Conservation (phyloP, 176 grass and related monocot species). For the Tuctoria greenei region DNA sequence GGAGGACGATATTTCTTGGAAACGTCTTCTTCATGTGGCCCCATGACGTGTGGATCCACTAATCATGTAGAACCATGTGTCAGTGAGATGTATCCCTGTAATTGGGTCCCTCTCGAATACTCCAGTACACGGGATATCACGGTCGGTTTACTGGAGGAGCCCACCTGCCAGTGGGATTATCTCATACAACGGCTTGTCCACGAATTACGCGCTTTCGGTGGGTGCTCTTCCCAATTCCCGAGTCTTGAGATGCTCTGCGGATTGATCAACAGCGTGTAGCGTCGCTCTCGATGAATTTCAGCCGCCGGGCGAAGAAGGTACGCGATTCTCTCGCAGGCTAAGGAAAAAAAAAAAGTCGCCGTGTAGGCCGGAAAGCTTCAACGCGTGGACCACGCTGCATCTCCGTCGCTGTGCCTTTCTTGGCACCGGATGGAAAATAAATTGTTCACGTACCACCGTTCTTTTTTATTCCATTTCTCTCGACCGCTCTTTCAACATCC, state of each 20-base stretch:
- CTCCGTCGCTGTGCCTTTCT: slow-evolving; percentile 2
- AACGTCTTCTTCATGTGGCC: fast-evolving
- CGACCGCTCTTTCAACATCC: too few relatives aligned
- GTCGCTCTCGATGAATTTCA: background rate
- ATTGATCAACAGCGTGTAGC: background rate
- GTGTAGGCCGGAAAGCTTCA: background rate
- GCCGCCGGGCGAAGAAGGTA: background rate
- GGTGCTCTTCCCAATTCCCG: background rate
- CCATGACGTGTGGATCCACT: background rate
- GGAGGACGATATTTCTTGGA: slow-evolving; percentile 7
- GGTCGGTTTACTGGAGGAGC: too few relatives aligned
- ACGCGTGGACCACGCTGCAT: slow-evolving; percentile 34
- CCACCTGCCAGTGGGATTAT: too few relatives aligned
- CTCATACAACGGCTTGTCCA: too few relatives aligned
- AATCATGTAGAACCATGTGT: fast-evolving
- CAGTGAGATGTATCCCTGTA: fast-evolving
- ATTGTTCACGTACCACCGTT: too few relatives aligned
- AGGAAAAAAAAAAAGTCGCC: slow-evolving; percentile 1
- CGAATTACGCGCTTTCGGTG: background rate
- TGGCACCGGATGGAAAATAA: background rate
- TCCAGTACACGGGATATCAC: background rate
- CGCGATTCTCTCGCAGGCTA: slow-evolving; percentile 12
- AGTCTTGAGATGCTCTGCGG: background rate
- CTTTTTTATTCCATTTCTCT: too few relatives aligned
- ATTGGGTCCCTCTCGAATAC: background rate